Percentiles rank a stretch among this genome's conserved stretches.
Evolutionary conservation across 345 rosid genomes (phyloP).

Genomic region (Acer saccharum): DNA sequence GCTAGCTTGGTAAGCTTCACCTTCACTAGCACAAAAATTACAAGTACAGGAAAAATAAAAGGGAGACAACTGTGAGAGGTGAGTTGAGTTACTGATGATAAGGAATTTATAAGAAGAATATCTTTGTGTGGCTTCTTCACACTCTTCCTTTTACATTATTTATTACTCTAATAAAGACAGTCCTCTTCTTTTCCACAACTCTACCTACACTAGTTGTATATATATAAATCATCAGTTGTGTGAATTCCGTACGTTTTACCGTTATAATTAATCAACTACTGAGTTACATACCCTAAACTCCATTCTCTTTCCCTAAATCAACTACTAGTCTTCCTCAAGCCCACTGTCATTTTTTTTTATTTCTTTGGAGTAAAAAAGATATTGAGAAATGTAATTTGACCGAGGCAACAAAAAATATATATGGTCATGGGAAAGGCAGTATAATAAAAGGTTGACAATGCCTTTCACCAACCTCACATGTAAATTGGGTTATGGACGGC

Average conservation of each 20-base stretch:
- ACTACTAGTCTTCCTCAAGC: conserved; percentile 13
- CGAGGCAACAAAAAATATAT: neutral
- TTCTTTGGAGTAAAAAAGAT: too few relatives aligned
- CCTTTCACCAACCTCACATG: conserved; percentile 62
- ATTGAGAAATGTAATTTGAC: conserved; percentile 7
- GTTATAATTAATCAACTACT: too few relatives aligned
- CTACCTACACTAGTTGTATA: conserved; percentile 24
- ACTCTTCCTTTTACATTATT: conserved; percentile 10
- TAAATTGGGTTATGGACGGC: conserved; percentile 38
- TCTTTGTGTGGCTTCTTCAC: conserved; percentile 11
- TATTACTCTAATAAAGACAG: conserved; percentile 48
- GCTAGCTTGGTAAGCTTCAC: conserved; percentile 11
- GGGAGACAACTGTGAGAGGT: conserved; percentile 23
- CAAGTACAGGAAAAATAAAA: neutral
- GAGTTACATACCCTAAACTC: neutral
- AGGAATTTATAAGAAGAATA: conserved; percentile 43
- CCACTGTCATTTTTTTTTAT: conserved; percentile 3
- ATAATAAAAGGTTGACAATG: conserved; percentile 44
- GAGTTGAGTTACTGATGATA: conserved; percentile 25
- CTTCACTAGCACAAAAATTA: neutral
- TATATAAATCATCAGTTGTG: neutral
- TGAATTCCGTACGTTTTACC: too few relatives aligned
- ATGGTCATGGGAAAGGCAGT: conserved; percentile 10
- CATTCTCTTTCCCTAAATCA: neutral
- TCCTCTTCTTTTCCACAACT: conserved; percentile 48